A percentile compares a stretch with the other conserved stretches of the same genome.
Conservation (phyloP, 2,329 filamentous ascomycete genomes). For the Fusarium pininemorale region DNA sequence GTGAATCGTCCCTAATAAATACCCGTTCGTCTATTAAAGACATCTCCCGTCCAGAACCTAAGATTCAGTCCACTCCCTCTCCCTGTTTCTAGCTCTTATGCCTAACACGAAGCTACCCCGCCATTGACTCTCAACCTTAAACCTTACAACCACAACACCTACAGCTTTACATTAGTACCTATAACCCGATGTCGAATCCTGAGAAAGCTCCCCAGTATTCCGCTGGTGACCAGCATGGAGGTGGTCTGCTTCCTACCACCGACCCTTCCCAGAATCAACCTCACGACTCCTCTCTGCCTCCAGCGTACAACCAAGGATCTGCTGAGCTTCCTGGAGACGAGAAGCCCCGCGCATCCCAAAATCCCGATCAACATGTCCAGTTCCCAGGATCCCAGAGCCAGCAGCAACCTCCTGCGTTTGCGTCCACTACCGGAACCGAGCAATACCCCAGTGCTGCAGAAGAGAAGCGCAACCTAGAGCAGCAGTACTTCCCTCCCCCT, state of each 20-base stretch:
- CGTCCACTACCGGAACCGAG: neutral
- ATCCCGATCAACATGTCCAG: neutral
- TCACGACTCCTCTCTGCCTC: conserved; percentile 20
- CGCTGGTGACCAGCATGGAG: conserved; percentile 23
- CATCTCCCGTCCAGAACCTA: neutral
- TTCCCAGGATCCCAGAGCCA: neutral
- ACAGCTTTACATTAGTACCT: neutral
- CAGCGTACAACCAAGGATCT: conserved; percentile 21
- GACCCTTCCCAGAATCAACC: conserved; percentile 28
- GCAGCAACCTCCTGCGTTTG: conserved; percentile 17
- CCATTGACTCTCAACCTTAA: conserved; percentile 20
- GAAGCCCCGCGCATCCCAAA: neutral
- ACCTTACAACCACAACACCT: conserved; percentile 12
- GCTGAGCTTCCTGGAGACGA: conserved; percentile 30
- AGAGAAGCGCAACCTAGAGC: conserved; percentile 25
- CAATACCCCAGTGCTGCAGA: conserved; percentile 15
- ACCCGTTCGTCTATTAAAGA: conserved; percentile 17
- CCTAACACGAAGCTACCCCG: conserved; percentile 28
- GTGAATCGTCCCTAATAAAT: neutral
- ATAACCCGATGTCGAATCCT: conserved; percentile 29
- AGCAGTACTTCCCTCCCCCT: conserved; percentile 41
- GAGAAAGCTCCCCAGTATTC: conserved; percentile 33
- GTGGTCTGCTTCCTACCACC: conserved; percentile 22
- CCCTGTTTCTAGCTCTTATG: conserved; percentile 6
- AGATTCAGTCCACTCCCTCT: neutral